These are phyloP conservation scores for Cryptococcus sp. DNA, from an alignment of 1,284 basidiomycete genomes.

Conservation along the genomic window DNA sequence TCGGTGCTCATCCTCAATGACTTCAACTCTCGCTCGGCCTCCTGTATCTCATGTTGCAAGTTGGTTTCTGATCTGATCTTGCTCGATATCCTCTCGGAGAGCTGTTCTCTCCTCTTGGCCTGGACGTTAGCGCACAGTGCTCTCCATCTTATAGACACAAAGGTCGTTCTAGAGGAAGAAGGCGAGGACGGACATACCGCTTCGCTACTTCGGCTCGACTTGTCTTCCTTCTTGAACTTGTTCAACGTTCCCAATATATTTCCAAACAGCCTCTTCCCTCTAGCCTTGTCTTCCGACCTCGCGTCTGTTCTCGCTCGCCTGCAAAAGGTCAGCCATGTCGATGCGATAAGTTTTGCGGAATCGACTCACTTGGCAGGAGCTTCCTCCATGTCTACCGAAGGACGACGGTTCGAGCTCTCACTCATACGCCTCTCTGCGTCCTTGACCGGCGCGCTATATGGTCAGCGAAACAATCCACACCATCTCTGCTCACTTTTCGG, in stretches of 20 bases:
- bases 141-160: slow-evolving; percentile 1
- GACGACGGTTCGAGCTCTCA: slow-evolving; percentile 10
- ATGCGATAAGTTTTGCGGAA: background rate
- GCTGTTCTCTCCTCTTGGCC: slow-evolving; percentile 41
- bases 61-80: slow-evolving; percentile 38
- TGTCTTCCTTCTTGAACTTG: slow-evolving; percentile 46
- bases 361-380: slow-evolving; percentile 22
- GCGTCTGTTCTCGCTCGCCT: slow-evolving; percentile 33
- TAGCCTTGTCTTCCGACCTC: slow-evolving; percentile 36
- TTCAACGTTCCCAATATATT: slow-evolving; percentile 45
- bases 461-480: background rate
- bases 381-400: slow-evolving; percentile 22
- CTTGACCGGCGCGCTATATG: background rate
- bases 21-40: slow-evolving; percentile 38
- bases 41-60: slow-evolving; percentile 35
- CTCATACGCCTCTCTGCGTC: slow-evolving; percentile 7
- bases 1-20: slow-evolving; percentile 34
- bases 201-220: slow-evolving; percentile 31
- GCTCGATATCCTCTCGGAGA: slow-evolving; percentile 36
- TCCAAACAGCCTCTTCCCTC: slow-evolving; percentile 42
- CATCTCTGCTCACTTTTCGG: background rate
- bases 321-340: slow-evolving; percentile 11
- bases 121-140: slow-evolving; percentile 5
- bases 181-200: slow-evolving; percentile 25
- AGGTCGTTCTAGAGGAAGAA: no score